Evolutionary conservation across 768 basidiomycete genomes (phyloP).

Genomic region (Dacryopinax primogenitus): DNA sequence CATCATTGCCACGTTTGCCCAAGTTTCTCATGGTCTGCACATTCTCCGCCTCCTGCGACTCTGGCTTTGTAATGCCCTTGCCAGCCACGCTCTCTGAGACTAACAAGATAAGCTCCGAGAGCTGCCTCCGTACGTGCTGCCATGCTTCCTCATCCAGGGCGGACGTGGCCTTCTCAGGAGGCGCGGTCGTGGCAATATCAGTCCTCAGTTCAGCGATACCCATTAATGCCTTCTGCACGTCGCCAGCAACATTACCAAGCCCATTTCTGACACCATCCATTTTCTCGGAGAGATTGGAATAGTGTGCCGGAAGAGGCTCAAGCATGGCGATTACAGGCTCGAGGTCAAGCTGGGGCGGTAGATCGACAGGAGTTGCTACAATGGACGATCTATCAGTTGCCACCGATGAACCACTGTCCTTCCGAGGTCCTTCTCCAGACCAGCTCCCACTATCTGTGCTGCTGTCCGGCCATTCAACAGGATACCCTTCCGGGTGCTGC

Average conservation of each 20-base stretch:
- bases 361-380: not conserved
- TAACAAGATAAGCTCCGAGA: not conserved
- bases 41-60: not conserved
- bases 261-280: not conserved
- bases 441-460: not conserved
- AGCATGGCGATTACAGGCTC: conserved; percentile 5
- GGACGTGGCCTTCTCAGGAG: not conserved
- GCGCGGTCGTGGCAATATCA: not conserved
- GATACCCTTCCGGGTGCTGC: not conserved
- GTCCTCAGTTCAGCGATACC: conserved; percentile 4
- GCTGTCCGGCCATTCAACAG: not conserved
- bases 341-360: not conserved
- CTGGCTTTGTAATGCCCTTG: not conserved
- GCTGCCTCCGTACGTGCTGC: not conserved
- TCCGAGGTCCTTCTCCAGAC: not conserved
- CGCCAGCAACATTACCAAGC: not conserved
- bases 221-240: not conserved
- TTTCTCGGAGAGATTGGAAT: not conserved
- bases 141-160: not conserved
- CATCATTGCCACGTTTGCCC: not conserved
- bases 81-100: not conserved
- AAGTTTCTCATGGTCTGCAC: not conserved
- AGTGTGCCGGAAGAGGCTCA: not conserved
- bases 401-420: not conserved
- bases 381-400: not conserved